A percentile compares a stretch with the other conserved stretches of the same genome.
Evolutionary conservation across 1,139 yeast genomes (phyloP).

Genomic region (Kodamaea ohmeri): DNA sequence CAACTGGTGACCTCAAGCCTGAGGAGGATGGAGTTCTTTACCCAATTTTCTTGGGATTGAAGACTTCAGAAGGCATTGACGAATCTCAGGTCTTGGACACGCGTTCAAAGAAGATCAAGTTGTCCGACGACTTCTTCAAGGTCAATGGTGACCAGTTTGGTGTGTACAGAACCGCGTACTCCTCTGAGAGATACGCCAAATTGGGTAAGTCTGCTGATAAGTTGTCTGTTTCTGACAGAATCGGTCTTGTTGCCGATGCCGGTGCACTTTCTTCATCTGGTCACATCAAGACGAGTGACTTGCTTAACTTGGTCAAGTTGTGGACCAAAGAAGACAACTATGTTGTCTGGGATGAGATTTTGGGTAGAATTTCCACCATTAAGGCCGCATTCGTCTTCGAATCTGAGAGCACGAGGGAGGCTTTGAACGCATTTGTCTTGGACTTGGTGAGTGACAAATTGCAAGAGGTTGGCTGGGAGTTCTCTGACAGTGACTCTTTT

Average conservation of each 20-base stretch:
- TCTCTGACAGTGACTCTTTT: conserved; percentile 60
- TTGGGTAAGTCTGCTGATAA: conserved; percentile 67
- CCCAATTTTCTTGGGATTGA: conserved; percentile 81
- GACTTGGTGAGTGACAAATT: conserved; percentile 61
- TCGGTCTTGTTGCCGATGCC: conserved; percentile 83
- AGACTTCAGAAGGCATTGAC: conserved; percentile 57
- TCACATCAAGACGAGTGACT: conserved; percentile 61
- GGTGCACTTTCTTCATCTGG: conserved; percentile 73
- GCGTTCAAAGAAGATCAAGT: conserved; percentile 49
- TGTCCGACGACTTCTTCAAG: conserved; percentile 57
- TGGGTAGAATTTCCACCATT: conserved; percentile 52
- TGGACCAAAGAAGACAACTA: conserved; percentile 70
- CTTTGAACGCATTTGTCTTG: conserved; percentile 57
- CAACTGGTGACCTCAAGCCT: conserved; percentile 51
- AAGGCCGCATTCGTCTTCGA: conserved; percentile 72
- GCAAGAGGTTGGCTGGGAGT: conserved; percentile 66
- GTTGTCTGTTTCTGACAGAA: conserved; percentile 78
- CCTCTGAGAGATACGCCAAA: conserved; percentile 69
- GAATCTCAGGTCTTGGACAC: conserved; percentile 56
- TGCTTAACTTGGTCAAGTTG: conserved; percentile 59
- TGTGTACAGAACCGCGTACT: conserved; percentile 76
- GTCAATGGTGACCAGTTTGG: conserved; percentile 83
- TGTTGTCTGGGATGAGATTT: conserved; percentile 78
- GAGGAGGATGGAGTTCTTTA: conserved; percentile 55
- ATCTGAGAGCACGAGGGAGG: conserved; percentile 50